A percentile compares a stretch with the other conserved stretches of the same genome.
phyloP scores from a whole-genome alignment of 2,329 filamentous ascomycete species.

The Colletotrichum sojae region DNA sequence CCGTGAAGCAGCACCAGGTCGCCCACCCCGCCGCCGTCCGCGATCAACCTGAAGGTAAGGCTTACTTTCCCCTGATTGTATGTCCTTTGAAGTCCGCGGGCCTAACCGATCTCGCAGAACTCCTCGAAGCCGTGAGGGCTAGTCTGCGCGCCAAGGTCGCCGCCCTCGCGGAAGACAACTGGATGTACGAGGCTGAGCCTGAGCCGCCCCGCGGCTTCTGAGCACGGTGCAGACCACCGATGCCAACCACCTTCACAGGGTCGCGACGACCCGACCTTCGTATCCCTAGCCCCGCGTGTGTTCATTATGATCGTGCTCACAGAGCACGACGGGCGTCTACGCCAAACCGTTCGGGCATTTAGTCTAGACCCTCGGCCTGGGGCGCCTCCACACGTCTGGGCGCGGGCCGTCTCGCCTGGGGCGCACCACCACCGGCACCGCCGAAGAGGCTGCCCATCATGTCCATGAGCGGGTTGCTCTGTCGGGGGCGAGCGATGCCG shows the following conservation, averaged over 20 bases:
- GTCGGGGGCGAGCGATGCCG: constrained; percentile 86
- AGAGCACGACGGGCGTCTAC: constrained; percentile 3
- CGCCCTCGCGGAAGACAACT: constrained; percentile 84
- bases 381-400: constrained; percentile 63
- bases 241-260: constrained; percentile 19
- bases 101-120: constrained; percentile 63
- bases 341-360: constrained; percentile 43
- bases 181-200: constrained; percentile 86
- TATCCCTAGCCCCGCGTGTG: constrained; percentile 1
- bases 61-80: background rate
- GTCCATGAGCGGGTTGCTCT: constrained; percentile 94
- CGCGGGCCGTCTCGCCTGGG: constrained; percentile 57
- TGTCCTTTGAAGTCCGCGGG: background rate
- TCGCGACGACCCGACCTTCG: constrained; percentile 39
- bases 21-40: constrained; percentile 65
- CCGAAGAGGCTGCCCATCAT: constrained; percentile 98
- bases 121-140: constrained; percentile 77
- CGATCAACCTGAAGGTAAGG: constrained; percentile 66
- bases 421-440: constrained; percentile 70
- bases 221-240: constrained; percentile 38
- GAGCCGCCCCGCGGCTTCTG: constrained; percentile 60
- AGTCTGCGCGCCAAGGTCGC: constrained; percentile 81
- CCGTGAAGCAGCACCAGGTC: constrained; percentile 72
- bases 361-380: constrained; percentile 73
- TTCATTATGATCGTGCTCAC: constrained; percentile 8